A percentile compares a stretch with the other conserved stretches of the same genome.
These are phyloP conservation scores for Mortierella sp. DNA, from an alignment of 371 early-diverging fungal species.

Conservation along the genomic window DNA sequence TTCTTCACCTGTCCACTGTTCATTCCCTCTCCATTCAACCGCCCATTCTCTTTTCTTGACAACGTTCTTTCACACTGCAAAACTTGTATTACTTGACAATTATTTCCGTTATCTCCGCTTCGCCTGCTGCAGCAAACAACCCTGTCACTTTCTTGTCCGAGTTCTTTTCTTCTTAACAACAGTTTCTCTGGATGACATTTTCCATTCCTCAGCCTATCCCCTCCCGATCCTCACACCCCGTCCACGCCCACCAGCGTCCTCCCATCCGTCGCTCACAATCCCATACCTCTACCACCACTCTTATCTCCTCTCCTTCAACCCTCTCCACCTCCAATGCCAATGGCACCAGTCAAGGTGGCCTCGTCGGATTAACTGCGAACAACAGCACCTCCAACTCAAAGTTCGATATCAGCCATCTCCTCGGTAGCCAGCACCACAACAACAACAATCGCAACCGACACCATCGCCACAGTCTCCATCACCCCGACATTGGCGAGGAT, in stretches of 20 bases:
- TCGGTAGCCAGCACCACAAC: slow-evolving; percentile 13
- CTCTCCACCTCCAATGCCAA: slow-evolving; percentile 3
- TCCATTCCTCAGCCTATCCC: slow-evolving; percentile 56
- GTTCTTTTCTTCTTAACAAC: not conserved
- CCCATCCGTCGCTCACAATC: slow-evolving; percentile 48
- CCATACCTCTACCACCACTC: slow-evolving; percentile 9
- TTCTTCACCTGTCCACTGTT: not conserved
- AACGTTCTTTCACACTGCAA: not conserved
- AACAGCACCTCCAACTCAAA: slow-evolving; percentile 8
- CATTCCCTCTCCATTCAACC: not conserved
- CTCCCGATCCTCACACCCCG: slow-evolving; percentile 52
- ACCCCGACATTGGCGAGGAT: slow-evolving; percentile 18
- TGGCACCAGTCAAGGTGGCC: not conserved
- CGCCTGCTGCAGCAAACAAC: slow-evolving; percentile 8
- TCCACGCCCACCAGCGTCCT: slow-evolving; percentile 49
- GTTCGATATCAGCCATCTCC: slow-evolving; percentile 31
- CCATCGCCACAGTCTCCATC: slow-evolving; percentile 13
- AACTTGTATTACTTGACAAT: not conserved
- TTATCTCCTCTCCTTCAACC: not conserved
- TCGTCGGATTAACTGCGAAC: not conserved
- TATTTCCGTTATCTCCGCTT: slow-evolving; percentile 8
- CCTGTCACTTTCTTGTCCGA: not conserved
- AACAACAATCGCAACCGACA: slow-evolving; percentile 7
- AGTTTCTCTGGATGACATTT: slow-evolving; percentile 42
- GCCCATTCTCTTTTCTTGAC: not conserved